Conservation (phyloP, 2,329 filamentous ascomycete species). For the Sclerotinia borealis region DNA sequence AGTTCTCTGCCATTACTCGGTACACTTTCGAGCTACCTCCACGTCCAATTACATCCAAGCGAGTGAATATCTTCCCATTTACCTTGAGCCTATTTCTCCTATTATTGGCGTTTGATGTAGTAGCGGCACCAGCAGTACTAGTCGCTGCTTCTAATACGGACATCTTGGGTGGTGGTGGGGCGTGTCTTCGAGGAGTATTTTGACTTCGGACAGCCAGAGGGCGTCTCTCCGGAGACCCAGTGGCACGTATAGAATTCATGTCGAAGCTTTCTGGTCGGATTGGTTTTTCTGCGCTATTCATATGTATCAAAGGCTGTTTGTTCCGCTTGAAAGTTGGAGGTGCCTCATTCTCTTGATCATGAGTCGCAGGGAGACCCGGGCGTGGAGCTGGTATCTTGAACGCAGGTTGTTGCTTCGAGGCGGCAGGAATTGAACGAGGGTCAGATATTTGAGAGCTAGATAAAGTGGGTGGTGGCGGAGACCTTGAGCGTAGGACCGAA, state of each 20-base stretch:
- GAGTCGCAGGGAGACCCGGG: slow-evolving; percentile 51
- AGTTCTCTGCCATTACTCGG: slow-evolving; percentile 93
- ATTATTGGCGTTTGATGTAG: slow-evolving; percentile 60
- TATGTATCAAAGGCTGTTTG: slow-evolving; percentile 26
- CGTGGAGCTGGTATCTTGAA: slow-evolving; percentile 53
- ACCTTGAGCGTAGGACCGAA: slow-evolving; percentile 27
- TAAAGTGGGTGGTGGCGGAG: slow-evolving; percentile 28
- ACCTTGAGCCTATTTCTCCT: slow-evolving; percentile 79
- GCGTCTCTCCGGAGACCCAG: slow-evolving; percentile 49
- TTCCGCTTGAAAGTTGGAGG: slow-evolving; percentile 59
- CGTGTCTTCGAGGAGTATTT: slow-evolving; percentile 71
- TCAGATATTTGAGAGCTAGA: slow-evolving; percentile 28
- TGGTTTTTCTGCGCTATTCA: slow-evolving; percentile 40
- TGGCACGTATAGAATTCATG: slow-evolving; percentile 33
- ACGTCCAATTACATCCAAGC: slow-evolving; percentile 83
- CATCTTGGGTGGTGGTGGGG: slow-evolving; percentile 89
- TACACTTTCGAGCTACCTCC: slow-evolving; percentile 94
- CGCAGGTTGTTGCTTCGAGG: slow-evolving; percentile 41
- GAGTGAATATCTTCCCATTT: slow-evolving; percentile 85
- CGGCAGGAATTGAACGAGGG: slow-evolving; percentile 36
- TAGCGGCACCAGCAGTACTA: slow-evolving; percentile 70
- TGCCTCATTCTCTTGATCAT: slow-evolving; percentile 82
- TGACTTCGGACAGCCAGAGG: slow-evolving; percentile 48
- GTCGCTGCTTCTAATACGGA: slow-evolving; percentile 90
- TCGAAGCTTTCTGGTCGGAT: slow-evolving; percentile 45